phyloP scores from a whole-genome alignment of 2,329 filamentous ascomycete species.

The Colletotrichum truncatum region DNA sequence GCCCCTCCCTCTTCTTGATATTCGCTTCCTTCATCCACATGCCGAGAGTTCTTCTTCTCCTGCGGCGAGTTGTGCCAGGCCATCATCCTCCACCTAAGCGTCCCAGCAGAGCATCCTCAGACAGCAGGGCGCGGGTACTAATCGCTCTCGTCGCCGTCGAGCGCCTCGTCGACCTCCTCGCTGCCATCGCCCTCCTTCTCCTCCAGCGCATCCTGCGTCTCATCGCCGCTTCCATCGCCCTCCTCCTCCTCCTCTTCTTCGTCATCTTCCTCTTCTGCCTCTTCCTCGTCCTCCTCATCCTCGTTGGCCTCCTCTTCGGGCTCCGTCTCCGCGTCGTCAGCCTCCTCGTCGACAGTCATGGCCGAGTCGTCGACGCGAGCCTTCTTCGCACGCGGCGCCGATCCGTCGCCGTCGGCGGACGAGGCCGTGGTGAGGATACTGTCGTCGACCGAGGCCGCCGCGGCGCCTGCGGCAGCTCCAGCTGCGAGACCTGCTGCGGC shows the following conservation, averaged over 20 bases:
- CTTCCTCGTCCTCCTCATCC: conserved; percentile 53
- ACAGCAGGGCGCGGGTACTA: conserved; percentile 36
- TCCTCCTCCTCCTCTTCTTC: conserved; percentile 63
- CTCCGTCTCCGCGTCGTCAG: conserved; percentile 57
- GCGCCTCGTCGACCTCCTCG: conserved; percentile 66
- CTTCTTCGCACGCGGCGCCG: conserved; percentile 51
- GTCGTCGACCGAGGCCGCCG: conserved; percentile 36
- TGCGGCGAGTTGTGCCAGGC: too few relatives aligned
- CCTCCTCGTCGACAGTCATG: conserved; percentile 44
- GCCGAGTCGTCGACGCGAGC: conserved; percentile 56
- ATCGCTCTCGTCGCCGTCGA: conserved; percentile 70
- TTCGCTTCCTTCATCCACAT: too few relatives aligned
- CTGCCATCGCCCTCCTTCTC: conserved; percentile 58
- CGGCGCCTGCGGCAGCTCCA: conserved; percentile 20
- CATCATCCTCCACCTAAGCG: not conserved
- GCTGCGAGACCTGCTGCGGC: conserved; percentile 48
- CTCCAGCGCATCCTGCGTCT: conserved; percentile 62
- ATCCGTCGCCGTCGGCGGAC: conserved; percentile 38
- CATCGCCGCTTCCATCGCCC: conserved; percentile 61
- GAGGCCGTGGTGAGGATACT: conserved; percentile 41
- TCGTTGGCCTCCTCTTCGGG: conserved; percentile 51
- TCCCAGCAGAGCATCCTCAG: too few relatives aligned
- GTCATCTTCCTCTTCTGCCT: conserved; percentile 58
- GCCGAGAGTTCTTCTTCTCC: too few relatives aligned
- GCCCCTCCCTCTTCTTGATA: too few relatives aligned